A percentile compares a stretch with the other conserved stretches of the same genome.
Conservation (phyloP, 2,329 filamentous ascomycete species). For the Hypoxylon sp. region DNA sequence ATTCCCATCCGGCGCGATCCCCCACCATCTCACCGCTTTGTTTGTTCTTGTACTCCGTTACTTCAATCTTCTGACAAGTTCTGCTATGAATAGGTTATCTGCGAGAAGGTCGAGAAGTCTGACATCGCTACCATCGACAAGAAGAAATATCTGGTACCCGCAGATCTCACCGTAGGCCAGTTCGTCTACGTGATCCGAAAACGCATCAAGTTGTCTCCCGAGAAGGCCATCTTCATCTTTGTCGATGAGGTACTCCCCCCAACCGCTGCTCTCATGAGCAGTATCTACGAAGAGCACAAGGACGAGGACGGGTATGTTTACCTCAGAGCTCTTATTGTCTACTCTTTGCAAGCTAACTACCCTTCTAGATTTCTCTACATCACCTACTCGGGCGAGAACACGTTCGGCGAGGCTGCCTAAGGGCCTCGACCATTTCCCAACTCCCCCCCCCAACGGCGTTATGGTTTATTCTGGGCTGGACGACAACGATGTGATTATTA, state of each 20-base stretch:
- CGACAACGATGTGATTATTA: conserved; percentile 47
- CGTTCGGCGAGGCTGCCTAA: conserved; percentile 78
- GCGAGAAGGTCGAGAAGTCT: conserved; percentile 99
- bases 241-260: conserved; percentile 98
- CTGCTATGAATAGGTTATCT: conserved; percentile 81
- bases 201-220: conserved; percentile 98
- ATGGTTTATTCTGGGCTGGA: conserved; percentile 47
- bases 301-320: conserved; percentile 75
- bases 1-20: background rate
- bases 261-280: conserved; percentile 98
- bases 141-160: conserved; percentile 99
- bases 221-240: conserved; percentile 99
- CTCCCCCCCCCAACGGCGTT: conserved; percentile 45
- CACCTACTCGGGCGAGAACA: conserved; percentile 99
- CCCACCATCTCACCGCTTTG: conserved; percentile 28
- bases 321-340: conserved; percentile 22
- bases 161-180: conserved; percentile 98
- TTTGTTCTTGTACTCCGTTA: conserved; percentile 2
- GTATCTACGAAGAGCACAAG: conserved; percentile 99
- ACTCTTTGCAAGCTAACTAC: conserved; percentile 30
- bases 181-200: conserved; percentile 99
- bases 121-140: conserved; percentile 99
- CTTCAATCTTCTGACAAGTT: conserved; percentile 43
- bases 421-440: conserved; percentile 35
- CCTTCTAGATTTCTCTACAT: conserved; percentile 92